These are phyloP conservation scores for Triticum turgidum DNA, from an alignment of 176 grass and related monocot genomes.

Conservation along the genomic window DNA sequence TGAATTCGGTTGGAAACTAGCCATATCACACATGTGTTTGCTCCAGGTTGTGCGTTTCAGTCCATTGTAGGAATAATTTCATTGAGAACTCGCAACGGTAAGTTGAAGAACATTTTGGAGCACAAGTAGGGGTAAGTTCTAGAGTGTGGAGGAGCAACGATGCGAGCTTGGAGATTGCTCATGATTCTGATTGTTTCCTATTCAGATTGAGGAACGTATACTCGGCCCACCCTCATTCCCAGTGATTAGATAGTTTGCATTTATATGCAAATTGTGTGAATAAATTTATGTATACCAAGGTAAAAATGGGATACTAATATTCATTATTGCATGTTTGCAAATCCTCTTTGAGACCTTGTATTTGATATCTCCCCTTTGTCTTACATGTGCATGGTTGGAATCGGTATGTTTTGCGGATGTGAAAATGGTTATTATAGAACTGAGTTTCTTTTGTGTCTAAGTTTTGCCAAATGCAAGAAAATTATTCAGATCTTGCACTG, in stretches of 20 bases:
- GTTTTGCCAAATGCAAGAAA: too few relatives aligned
- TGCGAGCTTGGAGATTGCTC: neutral
- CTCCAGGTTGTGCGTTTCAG: neutral
- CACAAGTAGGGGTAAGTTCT: neutral
- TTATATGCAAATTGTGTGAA: neutral
- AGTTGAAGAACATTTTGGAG: neutral
- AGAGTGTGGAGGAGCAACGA: neutral
- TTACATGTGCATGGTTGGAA: neutral
- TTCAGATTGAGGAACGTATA: neutral
- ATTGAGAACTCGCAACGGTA: neutral
- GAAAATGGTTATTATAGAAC: too few relatives aligned
- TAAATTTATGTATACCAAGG: neutral
- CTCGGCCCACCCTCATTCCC: neutral
- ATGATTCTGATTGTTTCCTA: neutral
- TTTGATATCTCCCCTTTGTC: neutral
- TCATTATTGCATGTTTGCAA: neutral
- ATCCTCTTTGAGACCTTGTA: neutral
- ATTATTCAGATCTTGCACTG: too few relatives aligned
- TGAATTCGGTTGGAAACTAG: neutral
- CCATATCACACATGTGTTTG: neutral
- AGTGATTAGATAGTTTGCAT: neutral
- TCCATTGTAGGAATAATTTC: neutral
- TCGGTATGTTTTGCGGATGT: too few relatives aligned
- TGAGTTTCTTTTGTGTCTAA: too few relatives aligned
- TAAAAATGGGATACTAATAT: neutral